A percentile compares a stretch with the other conserved stretches of the same genome.
Evolutionary conservation across 352 stramenopile genomes (phyloP).

Genomic region (Globisporangium viniferum): DNA sequence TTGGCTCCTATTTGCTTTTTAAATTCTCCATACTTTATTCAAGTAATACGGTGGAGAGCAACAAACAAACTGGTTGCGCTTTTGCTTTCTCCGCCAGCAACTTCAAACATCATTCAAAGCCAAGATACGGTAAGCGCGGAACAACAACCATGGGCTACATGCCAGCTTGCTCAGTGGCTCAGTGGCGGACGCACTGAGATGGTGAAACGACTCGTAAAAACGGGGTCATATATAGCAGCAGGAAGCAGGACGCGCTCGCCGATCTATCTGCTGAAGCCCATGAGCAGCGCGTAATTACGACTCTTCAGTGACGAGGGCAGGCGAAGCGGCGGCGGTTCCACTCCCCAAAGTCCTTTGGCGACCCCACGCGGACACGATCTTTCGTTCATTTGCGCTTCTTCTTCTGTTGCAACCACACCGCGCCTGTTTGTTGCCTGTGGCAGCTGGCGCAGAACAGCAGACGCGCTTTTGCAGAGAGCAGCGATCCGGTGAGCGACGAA

Average conservation of each 20-base stretch:
- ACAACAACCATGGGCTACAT: background rate
- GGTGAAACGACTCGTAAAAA: conserved; percentile 12
- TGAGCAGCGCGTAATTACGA: conserved; percentile 5
- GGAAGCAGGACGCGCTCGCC: background rate
- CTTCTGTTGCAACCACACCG: background rate
- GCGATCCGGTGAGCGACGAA: background rate
- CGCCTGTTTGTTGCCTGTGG: background rate
- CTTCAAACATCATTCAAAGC: background rate
- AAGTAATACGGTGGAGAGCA: background rate
- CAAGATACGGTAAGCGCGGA: background rate
- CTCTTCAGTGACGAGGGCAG: conserved; percentile 1
- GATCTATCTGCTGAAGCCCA: background rate
- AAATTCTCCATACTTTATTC: background rate
- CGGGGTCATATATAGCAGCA: background rate
- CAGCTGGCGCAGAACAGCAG: background rate
- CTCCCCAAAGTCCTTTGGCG: conserved; percentile 3
- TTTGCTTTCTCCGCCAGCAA: background rate
- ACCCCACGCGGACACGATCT: conserved; percentile 8
- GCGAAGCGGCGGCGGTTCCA: conserved; percentile 10
- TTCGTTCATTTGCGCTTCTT: conserved; percentile 5
- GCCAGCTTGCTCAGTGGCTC: background rate
- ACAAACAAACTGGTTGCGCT: background rate
- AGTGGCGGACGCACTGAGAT: background rate
- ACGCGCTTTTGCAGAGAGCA: background rate
- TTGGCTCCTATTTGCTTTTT: background rate